phyloP scores from a whole-genome alignment of 805 yeast species.

The Teunomyces aglyptinius region DNA sequence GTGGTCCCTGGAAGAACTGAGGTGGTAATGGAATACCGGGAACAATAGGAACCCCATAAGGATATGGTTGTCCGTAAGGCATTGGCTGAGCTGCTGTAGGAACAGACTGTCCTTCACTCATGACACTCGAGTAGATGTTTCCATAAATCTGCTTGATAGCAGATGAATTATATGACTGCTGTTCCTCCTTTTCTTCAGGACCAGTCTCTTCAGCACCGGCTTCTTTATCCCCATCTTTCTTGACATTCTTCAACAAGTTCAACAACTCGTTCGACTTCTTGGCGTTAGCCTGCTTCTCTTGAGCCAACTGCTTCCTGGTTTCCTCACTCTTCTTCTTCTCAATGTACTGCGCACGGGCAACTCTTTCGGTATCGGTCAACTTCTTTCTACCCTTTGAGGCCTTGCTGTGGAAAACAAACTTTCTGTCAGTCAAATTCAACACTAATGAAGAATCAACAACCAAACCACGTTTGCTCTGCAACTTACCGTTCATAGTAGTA shows the following conservation, averaged over 20 bases:
- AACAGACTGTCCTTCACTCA: constrained; percentile 33
- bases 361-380: constrained; percentile 21
- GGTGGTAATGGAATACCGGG: constrained; percentile 42
- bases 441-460: constrained; percentile 79
- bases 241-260: constrained; percentile 23
- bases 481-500: constrained; percentile 72
- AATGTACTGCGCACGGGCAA: constrained; percentile 8
- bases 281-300: constrained; percentile 12
- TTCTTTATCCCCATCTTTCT: constrained; percentile 9
- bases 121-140: constrained; percentile 42
- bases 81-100: constrained; percentile 7
- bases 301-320: constrained; percentile 6
- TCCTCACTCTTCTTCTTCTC: constrained; percentile 6
- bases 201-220: constrained; percentile 4
- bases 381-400: constrained; percentile 48
- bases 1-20: constrained; percentile 26
- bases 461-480: constrained; percentile 77
- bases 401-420: constrained; percentile 72
- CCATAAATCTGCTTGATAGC: constrained; percentile 44
- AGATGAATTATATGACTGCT: constrained; percentile 18
- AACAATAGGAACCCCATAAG: constrained; percentile 22
- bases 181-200: constrained; percentile 3
- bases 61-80: constrained; percentile 7
- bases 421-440: constrained; percentile 71
- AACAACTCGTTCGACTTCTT: constrained; percentile 31